Conservation (phyloP, 2,329 filamentous ascomycete genomes). For the Fusarium globosum region DNA sequence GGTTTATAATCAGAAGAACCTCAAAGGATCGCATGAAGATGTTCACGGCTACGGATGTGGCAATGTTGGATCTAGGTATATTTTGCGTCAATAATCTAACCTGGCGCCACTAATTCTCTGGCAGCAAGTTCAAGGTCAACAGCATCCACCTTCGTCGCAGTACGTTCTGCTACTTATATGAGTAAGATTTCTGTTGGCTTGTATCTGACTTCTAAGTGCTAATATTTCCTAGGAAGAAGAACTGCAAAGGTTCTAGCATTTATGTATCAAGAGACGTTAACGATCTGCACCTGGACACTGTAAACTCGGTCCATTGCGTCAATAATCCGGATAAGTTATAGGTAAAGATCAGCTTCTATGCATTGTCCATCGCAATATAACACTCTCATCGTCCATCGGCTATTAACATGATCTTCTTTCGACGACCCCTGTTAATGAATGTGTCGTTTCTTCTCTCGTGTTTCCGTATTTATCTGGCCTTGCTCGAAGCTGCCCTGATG, state of each 20-base stretch:
- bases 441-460: too few species aligned
- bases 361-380: not conserved
- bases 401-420: too few species aligned
- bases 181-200: not conserved
- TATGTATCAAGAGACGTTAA: not conserved
- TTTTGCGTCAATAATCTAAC: accelerated
- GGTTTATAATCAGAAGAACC: not conserved
- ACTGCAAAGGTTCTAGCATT: not conserved
- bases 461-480: too few species aligned
- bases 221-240: accelerated
- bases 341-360: too few species aligned
- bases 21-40: not conserved
- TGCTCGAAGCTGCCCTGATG: too few species aligned
- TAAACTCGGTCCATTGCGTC: not conserved
- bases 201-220: accelerated
- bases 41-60: not conserved
- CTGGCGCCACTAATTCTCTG: accelerated
- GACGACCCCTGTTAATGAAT: too few species aligned
- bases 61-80: not conserved
- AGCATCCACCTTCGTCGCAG: not conserved
- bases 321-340: not conserved
- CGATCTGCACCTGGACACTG: not conserved
- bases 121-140: not conserved
- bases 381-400: accelerated
- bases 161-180: not conserved